phyloP scores from a whole-genome alignment of 2,329 filamentous ascomycete genomes.

The Ophiocordyceps unilateralis region DNA sequence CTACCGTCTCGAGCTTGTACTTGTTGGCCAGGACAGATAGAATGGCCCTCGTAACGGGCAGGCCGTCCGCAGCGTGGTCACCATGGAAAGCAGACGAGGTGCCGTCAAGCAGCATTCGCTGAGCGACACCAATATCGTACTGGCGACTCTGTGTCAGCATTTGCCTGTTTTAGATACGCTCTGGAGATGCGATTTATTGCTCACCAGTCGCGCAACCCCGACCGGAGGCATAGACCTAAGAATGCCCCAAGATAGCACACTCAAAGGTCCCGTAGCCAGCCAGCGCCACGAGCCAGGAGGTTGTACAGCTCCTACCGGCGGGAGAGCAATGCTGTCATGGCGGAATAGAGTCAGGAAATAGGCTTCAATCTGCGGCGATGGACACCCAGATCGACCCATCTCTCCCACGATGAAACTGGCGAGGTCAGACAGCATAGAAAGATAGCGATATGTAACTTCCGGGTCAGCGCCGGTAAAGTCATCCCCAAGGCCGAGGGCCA shows the following conservation, averaged over 20 bases:
- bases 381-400: constrained; percentile 19
- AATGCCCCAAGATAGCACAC: constrained; percentile 20
- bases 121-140: constrained; percentile 19
- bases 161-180: background rate
- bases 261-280: constrained; percentile 13
- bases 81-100: constrained; percentile 3
- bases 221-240: constrained; percentile 18
- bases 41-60: constrained; percentile 16
- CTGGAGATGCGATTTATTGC: constrained; percentile 2
- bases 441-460: constrained; percentile 15
- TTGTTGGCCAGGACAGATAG: constrained; percentile 27
- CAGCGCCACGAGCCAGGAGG: constrained; percentile 12
- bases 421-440: constrained; percentile 17
- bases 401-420: constrained; percentile 19
- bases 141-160: constrained; percentile 6
- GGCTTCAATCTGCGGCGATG: constrained; percentile 12
- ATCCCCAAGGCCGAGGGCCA: constrained; percentile 13
- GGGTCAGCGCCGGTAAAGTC: constrained; percentile 12
- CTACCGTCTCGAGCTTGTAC: constrained; percentile 18
- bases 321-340: constrained; percentile 10
- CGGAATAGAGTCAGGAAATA: constrained; percentile 21
- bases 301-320: background rate
- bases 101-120: constrained; percentile 15
- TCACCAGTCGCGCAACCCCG: constrained; percentile 17
- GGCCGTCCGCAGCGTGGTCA: constrained; percentile 4